Evolutionary conservation across 192 early-diverging fungal species (phyloP), one percentile per base, ranked within the genome.

Genomic region (Backusella circina): DNA sequence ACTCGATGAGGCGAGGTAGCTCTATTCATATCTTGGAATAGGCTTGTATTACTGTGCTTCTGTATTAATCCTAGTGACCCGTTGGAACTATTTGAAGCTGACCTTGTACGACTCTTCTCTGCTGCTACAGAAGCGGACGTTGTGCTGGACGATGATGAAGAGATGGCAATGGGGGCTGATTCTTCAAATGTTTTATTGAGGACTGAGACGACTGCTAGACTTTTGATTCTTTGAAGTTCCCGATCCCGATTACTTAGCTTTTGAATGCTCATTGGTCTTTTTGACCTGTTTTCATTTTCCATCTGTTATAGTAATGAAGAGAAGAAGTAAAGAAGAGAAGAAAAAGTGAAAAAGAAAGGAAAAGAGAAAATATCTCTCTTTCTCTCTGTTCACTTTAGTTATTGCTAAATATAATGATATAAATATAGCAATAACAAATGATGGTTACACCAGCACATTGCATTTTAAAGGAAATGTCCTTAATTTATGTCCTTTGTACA

Each of bases 141-240:
- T 5, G 65, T 67, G 2, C 15, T 67, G 7, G 71, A 7, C n/a
- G 71, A 61, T 30, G 65, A 67, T 2, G 65, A 33, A 1, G 15
- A 33, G 6, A 30, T 12, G 31, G 64, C 3, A 1, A 23, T 44
- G 30, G 73, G 15, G 9, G 28, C 32, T 65, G 36, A 36, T 7
- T 65, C 23, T 0, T 66, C n/a, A 66, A 74, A 74, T 0, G 61
- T 38, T 31, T 74, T 74, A 18, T 74, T 74, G 30, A 74, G 39
- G 3, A 74, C 73, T 9, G 73, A 74, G 16, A 74, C 73, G 4
- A 74, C 73, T 0, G 73, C 73, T 10, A 74, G 10, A 3, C 73
- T 74, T 44, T 74, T 74, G 61, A 74, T 74, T 31, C 64, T 37
- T 18, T 74, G 73, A 2, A 74, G 73, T 44, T 74, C 73, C 10